phyloP scores from a whole-genome alignment of 2,329 filamentous ascomycete genomes.

The Penicillium sp. region DNA sequence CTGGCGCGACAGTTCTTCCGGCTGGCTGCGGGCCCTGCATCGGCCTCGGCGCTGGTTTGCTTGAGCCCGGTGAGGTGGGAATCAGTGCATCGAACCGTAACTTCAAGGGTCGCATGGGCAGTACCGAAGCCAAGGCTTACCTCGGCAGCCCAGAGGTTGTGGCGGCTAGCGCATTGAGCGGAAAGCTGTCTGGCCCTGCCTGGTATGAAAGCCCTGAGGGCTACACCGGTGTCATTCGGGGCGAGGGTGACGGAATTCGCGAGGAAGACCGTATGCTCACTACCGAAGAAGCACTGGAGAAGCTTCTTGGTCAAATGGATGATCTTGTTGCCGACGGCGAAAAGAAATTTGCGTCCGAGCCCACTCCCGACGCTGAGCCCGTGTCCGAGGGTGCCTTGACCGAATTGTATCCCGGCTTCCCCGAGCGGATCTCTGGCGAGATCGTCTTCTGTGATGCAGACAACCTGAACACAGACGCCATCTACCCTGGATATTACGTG shows the following conservation, averaged over 20 bases:
- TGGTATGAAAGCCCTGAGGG: slow-evolving; percentile 71
- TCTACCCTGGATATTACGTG: slow-evolving; percentile 88
- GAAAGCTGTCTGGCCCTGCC: slow-evolving; percentile 62
- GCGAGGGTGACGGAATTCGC: slow-evolving; percentile 66
- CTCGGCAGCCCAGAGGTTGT: slow-evolving; percentile 88
- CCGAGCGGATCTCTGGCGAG: slow-evolving; percentile 76
- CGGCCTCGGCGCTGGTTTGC: slow-evolving; percentile 72
- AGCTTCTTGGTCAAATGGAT: slow-evolving; percentile 67
- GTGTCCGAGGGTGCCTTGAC: slow-evolving; percentile 44
- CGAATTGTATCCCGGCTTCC: slow-evolving; percentile 80
- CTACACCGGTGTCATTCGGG: slow-evolving; percentile 60
- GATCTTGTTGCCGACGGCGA: slow-evolving; percentile 57
- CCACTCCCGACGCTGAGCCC: slow-evolving; percentile 16
- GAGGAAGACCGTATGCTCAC: slow-evolving; percentile 64
- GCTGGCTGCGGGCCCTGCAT: slow-evolving; percentile 83
- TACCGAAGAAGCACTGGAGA: slow-evolving; percentile 68
- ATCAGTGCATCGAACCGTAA: slow-evolving; percentile 83
- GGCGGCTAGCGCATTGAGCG: slow-evolving; percentile 74
- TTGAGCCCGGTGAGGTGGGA: slow-evolving; percentile 82
- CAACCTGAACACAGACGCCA: slow-evolving; percentile 88
- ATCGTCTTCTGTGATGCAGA: slow-evolving; percentile 83
- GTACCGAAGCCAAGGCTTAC: slow-evolving; percentile 74
- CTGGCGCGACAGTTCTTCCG: slow-evolving; percentile 70
- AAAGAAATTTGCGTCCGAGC: slow-evolving; percentile 40
- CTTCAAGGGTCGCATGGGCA: slow-evolving; percentile 89